These are phyloP conservation scores for Fomitopsis pinicola DNA, from an alignment of 1,284 basidiomycete species.

Conservation along the genomic window DNA sequence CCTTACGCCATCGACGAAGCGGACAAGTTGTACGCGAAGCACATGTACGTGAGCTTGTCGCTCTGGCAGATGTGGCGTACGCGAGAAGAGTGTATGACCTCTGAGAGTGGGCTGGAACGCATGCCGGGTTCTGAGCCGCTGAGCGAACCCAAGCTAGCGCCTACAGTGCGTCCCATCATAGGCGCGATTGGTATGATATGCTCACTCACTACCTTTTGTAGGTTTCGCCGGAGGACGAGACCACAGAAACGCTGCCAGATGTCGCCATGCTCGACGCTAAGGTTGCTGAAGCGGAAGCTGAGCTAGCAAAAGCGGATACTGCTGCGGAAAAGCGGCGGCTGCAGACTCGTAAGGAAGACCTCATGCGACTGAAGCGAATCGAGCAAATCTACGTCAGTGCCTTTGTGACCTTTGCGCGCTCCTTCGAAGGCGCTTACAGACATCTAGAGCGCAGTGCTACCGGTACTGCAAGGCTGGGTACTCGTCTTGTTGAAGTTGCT, in stretches of 20 bases:
- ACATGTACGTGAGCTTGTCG: constrained; percentile 88
- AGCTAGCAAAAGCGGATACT: constrained; percentile 51
- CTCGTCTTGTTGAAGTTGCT: constrained; percentile 87
- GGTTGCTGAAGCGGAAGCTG: constrained; percentile 62
- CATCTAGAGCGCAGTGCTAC: constrained; percentile 68
- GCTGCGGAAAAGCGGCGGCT: constrained; percentile 56
- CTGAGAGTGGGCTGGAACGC: constrained; percentile 87
- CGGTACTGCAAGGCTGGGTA: constrained; percentile 82
- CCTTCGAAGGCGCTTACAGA: background rate
- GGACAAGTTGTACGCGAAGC: constrained; percentile 83
- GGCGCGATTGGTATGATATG: background rate
- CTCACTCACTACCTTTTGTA: constrained; percentile 1
- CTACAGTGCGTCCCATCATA: constrained; percentile 31
- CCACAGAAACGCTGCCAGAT: constrained; percentile 60
- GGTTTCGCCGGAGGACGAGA: constrained; percentile 49
- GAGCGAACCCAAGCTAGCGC: constrained; percentile 25
- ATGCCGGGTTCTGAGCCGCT: constrained; percentile 61
- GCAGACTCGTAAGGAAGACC: constrained; percentile 69
- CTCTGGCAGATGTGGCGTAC: constrained; percentile 95
- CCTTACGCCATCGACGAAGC: constrained; percentile 97
- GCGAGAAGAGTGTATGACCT: constrained; percentile 90
- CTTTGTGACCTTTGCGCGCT: background rate
- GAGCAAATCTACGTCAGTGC: constrained; percentile 85
- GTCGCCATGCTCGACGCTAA: constrained; percentile 66
- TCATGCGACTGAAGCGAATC: constrained; percentile 81